These are phyloP conservation scores for Clonostachys solani DNA, from an alignment of 2,329 filamentous ascomycete genomes.

Conservation along the genomic window DNA sequence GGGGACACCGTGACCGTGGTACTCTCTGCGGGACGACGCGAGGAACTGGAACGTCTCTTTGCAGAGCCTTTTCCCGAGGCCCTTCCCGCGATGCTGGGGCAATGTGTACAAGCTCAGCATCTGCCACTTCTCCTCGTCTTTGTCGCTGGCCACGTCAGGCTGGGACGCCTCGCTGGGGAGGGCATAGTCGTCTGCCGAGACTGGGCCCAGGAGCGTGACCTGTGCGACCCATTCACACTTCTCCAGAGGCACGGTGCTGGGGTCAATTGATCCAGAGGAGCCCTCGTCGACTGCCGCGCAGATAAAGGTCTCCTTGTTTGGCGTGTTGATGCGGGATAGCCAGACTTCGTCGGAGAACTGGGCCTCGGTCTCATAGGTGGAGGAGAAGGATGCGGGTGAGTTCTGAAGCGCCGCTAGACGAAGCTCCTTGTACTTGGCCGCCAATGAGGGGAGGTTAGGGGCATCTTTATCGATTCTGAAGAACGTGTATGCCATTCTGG, in stretches of 20 bases:
- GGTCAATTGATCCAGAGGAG: neutral
- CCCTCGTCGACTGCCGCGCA: neutral
- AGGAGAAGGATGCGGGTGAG: neutral
- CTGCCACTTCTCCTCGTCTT: constrained; percentile 7
- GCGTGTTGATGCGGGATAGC: neutral
- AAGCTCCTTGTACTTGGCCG: neutral
- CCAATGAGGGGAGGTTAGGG: neutral
- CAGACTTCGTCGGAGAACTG: neutral
- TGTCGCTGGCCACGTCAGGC: neutral
- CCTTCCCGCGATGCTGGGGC: constrained; percentile 6
- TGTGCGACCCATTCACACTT: constrained; percentile 3
- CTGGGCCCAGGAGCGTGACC: constrained; percentile 4
- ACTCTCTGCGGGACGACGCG: neutral
- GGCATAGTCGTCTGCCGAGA: neutral
- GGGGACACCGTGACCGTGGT: neutral
- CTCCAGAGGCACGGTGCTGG: neutral
- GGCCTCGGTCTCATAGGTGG: neutral
- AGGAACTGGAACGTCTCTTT: constrained; percentile 5
- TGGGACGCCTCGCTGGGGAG: constrained; percentile 1
- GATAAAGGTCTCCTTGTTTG: constrained; percentile 1
- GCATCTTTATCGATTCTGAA: neutral
- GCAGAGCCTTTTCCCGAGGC: constrained; percentile 5
- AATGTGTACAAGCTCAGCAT: constrained; percentile 7
- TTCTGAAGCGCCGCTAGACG: neutral
- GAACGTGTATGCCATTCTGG: neutral